Conservation (phyloP, 2,329 filamentous ascomycete genomes). For the Colletotrichum sp. region DNA sequence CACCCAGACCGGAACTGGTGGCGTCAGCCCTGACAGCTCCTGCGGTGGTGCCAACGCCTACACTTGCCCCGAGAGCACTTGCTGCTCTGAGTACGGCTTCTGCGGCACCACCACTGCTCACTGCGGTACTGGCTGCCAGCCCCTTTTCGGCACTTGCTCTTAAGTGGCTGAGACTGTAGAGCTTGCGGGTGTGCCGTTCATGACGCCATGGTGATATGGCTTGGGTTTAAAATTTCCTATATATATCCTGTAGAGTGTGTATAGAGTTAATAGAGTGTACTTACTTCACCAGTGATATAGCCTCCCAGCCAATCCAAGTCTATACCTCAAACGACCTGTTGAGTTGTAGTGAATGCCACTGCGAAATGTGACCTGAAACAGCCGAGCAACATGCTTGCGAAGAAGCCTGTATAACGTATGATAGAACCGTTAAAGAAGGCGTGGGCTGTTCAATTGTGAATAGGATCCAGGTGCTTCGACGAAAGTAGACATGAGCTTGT, state of each 20-base stretch:
- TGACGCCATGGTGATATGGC: background rate
- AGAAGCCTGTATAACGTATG: too few species aligned
- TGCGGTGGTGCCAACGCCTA: slow-evolving; percentile 12
- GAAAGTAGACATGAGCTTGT: too few species aligned
- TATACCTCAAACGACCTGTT: too few species aligned
- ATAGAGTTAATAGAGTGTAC: slow-evolving; percentile 3
- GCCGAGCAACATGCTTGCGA: background rate
- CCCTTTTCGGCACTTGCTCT: slow-evolving; percentile 14
- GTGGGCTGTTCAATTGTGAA: too few species aligned
- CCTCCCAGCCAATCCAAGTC: background rate
- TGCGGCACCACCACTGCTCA: slow-evolving; percentile 23
- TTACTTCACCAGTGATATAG: background rate
- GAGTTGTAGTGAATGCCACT: too few species aligned
- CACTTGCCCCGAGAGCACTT: slow-evolving; percentile 10
- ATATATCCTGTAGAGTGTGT: background rate
- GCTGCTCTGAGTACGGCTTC: slow-evolving; percentile 24
- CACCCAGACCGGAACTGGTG: slow-evolving; percentile 1
- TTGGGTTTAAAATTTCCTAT: background rate
- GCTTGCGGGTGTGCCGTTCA: too few species aligned
- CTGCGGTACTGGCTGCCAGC: slow-evolving; percentile 21
- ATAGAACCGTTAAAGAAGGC: too few species aligned
- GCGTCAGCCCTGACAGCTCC: slow-evolving; percentile 10
- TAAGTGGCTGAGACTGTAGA: background rate
- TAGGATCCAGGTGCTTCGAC: too few species aligned
- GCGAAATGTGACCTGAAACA: background rate